phyloP scores from a whole-genome alignment of 2,329 filamentous ascomycete genomes.

The Exophiala phaeomuriformis region DNA sequence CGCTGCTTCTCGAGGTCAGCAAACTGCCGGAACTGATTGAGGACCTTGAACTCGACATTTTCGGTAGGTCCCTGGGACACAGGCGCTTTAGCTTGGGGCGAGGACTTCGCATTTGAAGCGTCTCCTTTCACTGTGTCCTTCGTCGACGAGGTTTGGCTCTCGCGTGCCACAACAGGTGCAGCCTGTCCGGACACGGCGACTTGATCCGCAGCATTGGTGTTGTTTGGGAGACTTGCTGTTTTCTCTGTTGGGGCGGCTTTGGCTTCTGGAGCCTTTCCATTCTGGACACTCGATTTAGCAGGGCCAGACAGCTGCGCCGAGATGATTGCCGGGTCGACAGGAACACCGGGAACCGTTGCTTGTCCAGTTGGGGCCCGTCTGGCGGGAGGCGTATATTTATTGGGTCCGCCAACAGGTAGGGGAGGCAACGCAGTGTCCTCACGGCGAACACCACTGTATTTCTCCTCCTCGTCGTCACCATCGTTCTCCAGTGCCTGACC shows the following conservation, averaged over 20 bases:
- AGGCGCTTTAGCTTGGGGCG: constrained; percentile 32
- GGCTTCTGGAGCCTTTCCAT: constrained; percentile 35
- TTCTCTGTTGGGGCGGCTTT: background rate
- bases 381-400: constrained; percentile 86
- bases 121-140: constrained; percentile 42
- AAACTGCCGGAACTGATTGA: constrained; percentile 59
- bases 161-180: background rate
- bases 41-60: constrained; percentile 54
- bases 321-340: constrained; percentile 83
- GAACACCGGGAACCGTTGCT: constrained; percentile 66
- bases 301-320: constrained; percentile 65
- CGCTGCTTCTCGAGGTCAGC: constrained; percentile 55
- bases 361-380: constrained; percentile 70
- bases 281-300: constrained; percentile 29
- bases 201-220: constrained; percentile 1
- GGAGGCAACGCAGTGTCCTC: constrained; percentile 54
- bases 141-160: constrained; percentile 20
- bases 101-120: constrained; percentile 12
- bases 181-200: background rate
- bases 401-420: constrained; percentile 52
- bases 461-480: constrained; percentile 81
- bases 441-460: constrained; percentile 88
- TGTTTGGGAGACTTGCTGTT: constrained; percentile 1
- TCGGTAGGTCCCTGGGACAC: constrained; percentile 49
- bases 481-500: constrained; percentile 59